Evolutionary conservation across 139 green algal genomes (phyloP), one percentile per base, ranked within the genome.

Genomic region (Ettlia oleoabundans): DNA sequence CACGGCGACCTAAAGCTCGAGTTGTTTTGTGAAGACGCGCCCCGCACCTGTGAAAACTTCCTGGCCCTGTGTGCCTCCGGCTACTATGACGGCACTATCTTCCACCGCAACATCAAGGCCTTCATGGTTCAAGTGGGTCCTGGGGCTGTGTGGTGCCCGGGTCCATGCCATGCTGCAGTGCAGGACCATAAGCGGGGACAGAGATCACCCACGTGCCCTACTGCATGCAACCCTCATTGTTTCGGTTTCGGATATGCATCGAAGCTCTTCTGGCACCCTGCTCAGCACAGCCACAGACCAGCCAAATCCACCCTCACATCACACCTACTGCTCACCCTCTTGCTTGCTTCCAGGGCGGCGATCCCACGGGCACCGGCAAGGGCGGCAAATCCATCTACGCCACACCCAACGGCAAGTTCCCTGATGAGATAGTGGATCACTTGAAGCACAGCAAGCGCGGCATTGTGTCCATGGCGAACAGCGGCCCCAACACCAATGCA

Each of bases 401-500:
- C 61, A 97, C 94, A 0, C 85, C 93, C 37, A 97, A 92, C 62
- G 90, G 93, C 53, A 98, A 98, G 85, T 99, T 99, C 79, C 82
- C 88, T 5, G 97, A 99, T 78, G 97, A 99, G 78, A 94, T 99
- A 28, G 69, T 68, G 0, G 94, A 97, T 42, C 77, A 81, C 8
- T 88, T 99, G 37, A 98, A 98, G 79, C 95, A 98, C 88, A 86
- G 42, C 78, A 93, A 93, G 86, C 87, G 96, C 5, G 97, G 97
- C 74, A 93, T 98, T 15, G 64, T 99, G 63, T 96, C 92, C 28
- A 99, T 99, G 97, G 97, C 97, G 35, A 99, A 99, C 88, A 95
- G 88, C 68, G 97, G 97, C 1, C 94, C 94, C n/a, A 96, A 98
- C 91, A 96, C 94, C 1, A 98, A 98, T 64, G 94, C 88, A 40